These are phyloP conservation scores for Paecilomyces sp. DNA, from an alignment of 2,329 filamentous ascomycete genomes.

Conservation along the genomic window DNA sequence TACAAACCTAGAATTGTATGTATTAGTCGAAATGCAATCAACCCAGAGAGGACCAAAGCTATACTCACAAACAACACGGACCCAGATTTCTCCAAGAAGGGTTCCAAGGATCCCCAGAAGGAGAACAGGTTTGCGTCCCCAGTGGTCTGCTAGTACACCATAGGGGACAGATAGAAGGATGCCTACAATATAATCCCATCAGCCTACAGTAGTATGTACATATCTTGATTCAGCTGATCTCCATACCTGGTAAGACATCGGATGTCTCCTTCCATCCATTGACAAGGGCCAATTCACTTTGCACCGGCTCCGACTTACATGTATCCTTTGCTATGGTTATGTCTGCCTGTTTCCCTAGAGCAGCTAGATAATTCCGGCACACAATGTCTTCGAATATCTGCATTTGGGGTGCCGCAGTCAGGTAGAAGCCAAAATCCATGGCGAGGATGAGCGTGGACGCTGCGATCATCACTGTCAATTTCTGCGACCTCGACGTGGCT, in stretches of 20 bases:
- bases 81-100: conserved; percentile 16
- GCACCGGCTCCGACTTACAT: conserved; percentile 24
- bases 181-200: conserved; percentile 6
- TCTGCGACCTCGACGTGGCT: too few relatives aligned
- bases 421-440: too few relatives aligned
- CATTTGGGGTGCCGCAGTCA: too few relatives aligned
- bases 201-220: background rate
- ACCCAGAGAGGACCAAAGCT: too few relatives aligned
- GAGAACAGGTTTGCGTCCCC: conserved; percentile 19
- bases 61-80: conserved; percentile 19
- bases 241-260: conserved; percentile 13
- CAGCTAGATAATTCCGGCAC: too few relatives aligned
- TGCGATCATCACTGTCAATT: too few relatives aligned
- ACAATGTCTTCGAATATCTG: too few relatives aligned
- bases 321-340: too few relatives aligned
- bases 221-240: background rate
- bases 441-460: too few relatives aligned
- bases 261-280: conserved; percentile 21
- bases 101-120: conserved; percentile 14
- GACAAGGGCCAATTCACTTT: conserved; percentile 22
- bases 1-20: conserved; percentile 1
- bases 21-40: background rate
- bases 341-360: too few relatives aligned
- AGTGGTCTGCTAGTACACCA: conserved; percentile 21
- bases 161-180: conserved; percentile 22